Percentiles rank a stretch among this genome's conserved stretches.
Evolutionary conservation across 495 filamentous ascomycete genomes (phyloP).

Genomic region (Lichenothelia convexa): DNA sequence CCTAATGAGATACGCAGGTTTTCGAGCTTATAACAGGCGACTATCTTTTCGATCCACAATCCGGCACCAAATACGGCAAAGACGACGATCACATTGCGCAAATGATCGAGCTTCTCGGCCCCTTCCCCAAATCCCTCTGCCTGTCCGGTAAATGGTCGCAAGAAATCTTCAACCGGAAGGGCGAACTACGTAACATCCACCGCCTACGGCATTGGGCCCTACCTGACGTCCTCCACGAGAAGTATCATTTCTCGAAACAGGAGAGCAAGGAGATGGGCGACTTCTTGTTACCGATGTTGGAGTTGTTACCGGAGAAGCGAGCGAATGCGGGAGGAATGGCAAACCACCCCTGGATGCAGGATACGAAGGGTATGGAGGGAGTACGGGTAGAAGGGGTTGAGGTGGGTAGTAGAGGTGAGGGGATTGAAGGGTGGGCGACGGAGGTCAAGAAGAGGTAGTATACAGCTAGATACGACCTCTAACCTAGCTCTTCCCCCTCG

Average conservation of each 20-base stretch:
- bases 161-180: constrained; percentile 97
- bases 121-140: constrained; percentile 81
- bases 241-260: constrained; percentile 79
- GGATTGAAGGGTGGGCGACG: constrained; percentile 86
- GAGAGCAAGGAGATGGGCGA: constrained; percentile 63
- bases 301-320: constrained; percentile 64
- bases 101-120: constrained; percentile 91
- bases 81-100: constrained; percentile 99
- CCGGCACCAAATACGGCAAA: constrained; percentile 97
- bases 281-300: constrained; percentile 84
- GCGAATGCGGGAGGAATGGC: constrained; percentile 96
- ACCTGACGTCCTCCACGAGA: constrained; percentile 83
- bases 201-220: constrained; percentile 91
- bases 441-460: constrained; percentile 59
- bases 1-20: constrained; percentile 32
- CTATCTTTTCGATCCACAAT: constrained; percentile 97
- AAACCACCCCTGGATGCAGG: constrained; percentile 58
- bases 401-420: constrained; percentile 72
- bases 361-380: constrained; percentile 72
- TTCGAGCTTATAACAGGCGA: constrained; percentile 98
- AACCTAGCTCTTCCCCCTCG: too few species aligned
- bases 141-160: constrained; percentile 91
- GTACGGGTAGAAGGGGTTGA: constrained; percentile 50
- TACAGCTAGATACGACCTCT: too few species aligned
- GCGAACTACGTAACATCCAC: constrained; percentile 95